Evolutionary conservation across 176 grass and related monocot genomes (phyloP), one percentile per base, ranked within the genome.

Genomic region (Carex cristatella): DNA sequence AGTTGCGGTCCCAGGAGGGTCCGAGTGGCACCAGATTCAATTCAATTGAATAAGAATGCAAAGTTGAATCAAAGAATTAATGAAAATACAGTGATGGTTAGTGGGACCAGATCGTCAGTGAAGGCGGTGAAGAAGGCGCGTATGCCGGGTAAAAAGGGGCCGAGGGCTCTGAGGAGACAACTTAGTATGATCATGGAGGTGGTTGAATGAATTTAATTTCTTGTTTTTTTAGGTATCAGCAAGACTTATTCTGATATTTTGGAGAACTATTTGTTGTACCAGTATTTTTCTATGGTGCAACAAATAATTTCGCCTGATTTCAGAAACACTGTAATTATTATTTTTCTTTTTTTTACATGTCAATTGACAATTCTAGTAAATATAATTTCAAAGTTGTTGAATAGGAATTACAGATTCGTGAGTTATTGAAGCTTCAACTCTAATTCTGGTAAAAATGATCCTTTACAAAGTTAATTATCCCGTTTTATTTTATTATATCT

Each of bases 131-230:
- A 73, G 56, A 79, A 19, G 80, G 42, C 11, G 15, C 28, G 10
- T 15, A n/a, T 12, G 15, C 72, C 32, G 4, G 30, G 53, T 37
- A 65, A 7, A 55, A 48, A 27, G 33, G 33, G 33, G 33, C 33
- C 33, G 33, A 35, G 33, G 33, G 2, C 33, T 35, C 11, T 87
- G 37, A 88, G 80, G 71, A 77, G 83, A 1, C 64, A 27, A 61
- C 85, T 91, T 48, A 91, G 87, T 54, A 86, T 82, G 19, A 90
- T 94, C 16, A 62, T 74, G 84, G 92, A 89, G 75, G 83, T 64
- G 44, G 65, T 67, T 37, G 87, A 89, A 15, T 81, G 59, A 18
- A 60, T 61, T 9, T 0, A 46, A 7, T 61, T 6, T 64, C 15
- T 59, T 70, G 48, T 54, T 61, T 55, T 23, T 40, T 14, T 60